Evolutionary conservation across 768 basidiomycete species (phyloP), one percentile per base, ranked within the genome.

Genomic region (Leccinum aurantiacum): DNA sequence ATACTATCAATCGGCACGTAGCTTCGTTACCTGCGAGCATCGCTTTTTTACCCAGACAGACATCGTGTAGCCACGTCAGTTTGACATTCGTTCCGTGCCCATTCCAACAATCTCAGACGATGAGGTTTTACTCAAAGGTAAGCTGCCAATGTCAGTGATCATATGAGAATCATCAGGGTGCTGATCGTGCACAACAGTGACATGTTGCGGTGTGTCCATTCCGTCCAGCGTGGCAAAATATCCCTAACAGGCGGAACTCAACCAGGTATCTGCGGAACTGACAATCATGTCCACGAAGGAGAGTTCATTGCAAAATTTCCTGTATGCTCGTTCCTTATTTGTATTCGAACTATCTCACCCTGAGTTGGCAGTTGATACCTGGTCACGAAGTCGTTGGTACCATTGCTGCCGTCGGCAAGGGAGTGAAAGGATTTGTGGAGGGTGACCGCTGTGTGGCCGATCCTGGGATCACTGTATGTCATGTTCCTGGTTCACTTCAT

Each of bases 361-460:
- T 24, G 29, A 47, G 71, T 17, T 44, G 17, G 15, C 63, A 86
- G 81, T 78, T 89, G 35, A 86, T 89, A 58, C 87, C 88, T 7
- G 85, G 87, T 8, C 87, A 88, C 66, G 87, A 88, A 74, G 82
- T 81, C 25, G 83, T 94, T 33, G 91, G 91, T 5, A 77, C 74
- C 15, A 76, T 93, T 58, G 83, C 87, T 35, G 83, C 85, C 58
- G 77, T 90, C 66, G 92, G 91, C 29, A 88, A 87, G 77, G 82
- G 89, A 63, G 91, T 93, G 31, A 82, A 82, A 65, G 88, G 82
- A 3, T 91, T 93, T 69, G 70, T 76, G 2, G 74, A 83, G 27
- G 92, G 92, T 29, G 93, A 94, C 67, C 86, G 90, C 55, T 86
- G 87, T 66, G 91, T 91, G 17, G 90, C 88, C 27, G 92, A 95